Conservation (phyloP, 1,139 yeast species). For the Diutina scorzettiae region DNA sequence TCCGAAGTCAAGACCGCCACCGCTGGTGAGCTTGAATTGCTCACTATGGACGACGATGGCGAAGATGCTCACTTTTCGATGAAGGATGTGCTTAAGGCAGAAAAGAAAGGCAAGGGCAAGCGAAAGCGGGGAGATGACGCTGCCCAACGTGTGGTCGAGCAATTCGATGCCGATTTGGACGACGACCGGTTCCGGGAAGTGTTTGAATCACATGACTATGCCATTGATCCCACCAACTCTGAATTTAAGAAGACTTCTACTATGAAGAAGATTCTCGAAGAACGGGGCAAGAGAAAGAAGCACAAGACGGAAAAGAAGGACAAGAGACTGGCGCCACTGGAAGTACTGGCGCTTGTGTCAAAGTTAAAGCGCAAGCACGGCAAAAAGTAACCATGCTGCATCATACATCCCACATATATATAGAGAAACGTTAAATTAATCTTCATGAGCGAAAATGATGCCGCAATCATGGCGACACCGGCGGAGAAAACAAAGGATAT, state of each 20-base stretch:
- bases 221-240: conserved; percentile 82
- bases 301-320: neutral
- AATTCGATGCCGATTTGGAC: conserved; percentile 52
- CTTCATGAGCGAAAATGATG: neutral
- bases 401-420: neutral
- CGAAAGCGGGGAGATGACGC: conserved; percentile 25
- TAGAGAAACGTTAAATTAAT: neutral
- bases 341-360: neutral
- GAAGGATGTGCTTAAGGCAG: conserved; percentile 67
- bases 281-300: conserved; percentile 38
- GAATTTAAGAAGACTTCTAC: conserved; percentile 82
- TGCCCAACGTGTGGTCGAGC: conserved; percentile 32
- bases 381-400: neutral
- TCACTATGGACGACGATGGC: conserved; percentile 62
- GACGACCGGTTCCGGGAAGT: conserved; percentile 87
- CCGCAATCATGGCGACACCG: neutral
- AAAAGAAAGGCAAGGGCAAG: conserved; percentile 45
- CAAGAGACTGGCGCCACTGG: neutral
- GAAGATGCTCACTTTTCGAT: conserved; percentile 59
- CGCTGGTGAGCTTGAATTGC: conserved; percentile 59
- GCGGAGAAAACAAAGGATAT: neutral
- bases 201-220: conserved; percentile 81
- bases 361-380: conserved; percentile 4
- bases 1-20: conserved; percentile 16
- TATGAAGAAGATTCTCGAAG: conserved; percentile 70